These are phyloP conservation scores for Xylaria digitata DNA, from an alignment of 2,329 filamentous ascomycete species.

Conservation along the genomic window DNA sequence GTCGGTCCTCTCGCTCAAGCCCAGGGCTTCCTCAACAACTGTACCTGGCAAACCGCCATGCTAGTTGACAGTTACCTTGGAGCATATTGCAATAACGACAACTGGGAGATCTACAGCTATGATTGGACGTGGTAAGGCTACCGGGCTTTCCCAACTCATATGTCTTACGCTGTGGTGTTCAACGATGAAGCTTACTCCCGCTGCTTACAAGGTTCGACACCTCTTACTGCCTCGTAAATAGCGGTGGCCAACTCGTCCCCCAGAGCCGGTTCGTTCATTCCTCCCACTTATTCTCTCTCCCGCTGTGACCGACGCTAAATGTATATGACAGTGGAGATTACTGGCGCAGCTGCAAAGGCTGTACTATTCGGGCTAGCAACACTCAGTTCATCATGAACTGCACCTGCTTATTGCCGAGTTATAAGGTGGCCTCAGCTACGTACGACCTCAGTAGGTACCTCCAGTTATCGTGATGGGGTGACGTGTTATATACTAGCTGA, in stretches of 20 bases:
- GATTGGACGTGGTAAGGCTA: conserved; percentile 54
- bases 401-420: conserved; percentile 43
- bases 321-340: conserved; percentile 47
- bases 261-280: conserved; percentile 40
- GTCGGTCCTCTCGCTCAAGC: conserved; percentile 47
- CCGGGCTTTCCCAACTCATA: not conserved
- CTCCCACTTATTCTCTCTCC: not conserved
- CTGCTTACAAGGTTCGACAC: conserved; percentile 52
- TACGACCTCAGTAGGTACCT: conserved; percentile 48
- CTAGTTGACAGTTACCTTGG: conserved; percentile 51
- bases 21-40: conserved; percentile 51
- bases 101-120: conserved; percentile 52
- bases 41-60: conserved; percentile 52
- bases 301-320: conserved; percentile 8
- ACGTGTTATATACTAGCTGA: conserved; percentile 18
- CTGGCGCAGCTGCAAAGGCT: conserved; percentile 46
- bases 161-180: not conserved
- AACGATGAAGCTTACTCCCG: conserved; percentile 11
- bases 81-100: conserved; percentile 55
- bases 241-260: conserved; percentile 45
- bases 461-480: not conserved
- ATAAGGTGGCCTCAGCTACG: conserved; percentile 34
- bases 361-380: conserved; percentile 43
- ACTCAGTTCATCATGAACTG: conserved; percentile 45
- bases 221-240: conserved; percentile 48